phyloP scores from a whole-genome alignment of 441 rosid species.

The Breynia disticha region DNA sequence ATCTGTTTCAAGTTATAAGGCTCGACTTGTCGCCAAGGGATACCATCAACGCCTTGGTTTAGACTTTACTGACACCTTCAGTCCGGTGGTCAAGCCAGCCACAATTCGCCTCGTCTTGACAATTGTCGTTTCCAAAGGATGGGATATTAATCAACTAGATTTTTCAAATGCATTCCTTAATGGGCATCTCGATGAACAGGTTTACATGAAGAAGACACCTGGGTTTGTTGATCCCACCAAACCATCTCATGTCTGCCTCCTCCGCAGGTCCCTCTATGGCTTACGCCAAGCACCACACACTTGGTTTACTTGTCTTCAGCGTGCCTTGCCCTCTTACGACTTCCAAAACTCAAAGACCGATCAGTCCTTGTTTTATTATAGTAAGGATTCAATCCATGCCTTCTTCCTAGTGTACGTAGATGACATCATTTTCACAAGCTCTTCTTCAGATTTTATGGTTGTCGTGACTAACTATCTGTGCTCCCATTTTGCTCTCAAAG shows the following conservation, averaged over 20 bases:
- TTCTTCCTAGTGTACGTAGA: neutral
- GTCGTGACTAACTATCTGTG: neutral
- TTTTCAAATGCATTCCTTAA: neutral
- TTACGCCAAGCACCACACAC: neutral
- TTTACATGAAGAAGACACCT: neutral
- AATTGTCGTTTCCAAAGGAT: neutral
- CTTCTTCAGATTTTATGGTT: neutral
- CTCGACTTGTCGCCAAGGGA: neutral
- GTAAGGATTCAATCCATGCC: neutral
- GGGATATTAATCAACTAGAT: neutral
- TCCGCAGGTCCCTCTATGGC: neutral
- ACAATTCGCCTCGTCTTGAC: neutral
- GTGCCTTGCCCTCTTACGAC: neutral
- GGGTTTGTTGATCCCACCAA: neutral
- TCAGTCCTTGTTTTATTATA: neutral
- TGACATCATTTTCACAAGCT: neutral
- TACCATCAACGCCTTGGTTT: neutral
- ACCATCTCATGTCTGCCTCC: neutral
- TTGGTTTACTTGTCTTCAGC: neutral
- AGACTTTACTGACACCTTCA: neutral
- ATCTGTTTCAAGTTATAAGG: neutral
- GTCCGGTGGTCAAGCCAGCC: neutral
- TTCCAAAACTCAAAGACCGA: neutral
- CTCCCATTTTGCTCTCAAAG: neutral
- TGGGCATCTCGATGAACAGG: neutral